Evolutionary conservation across 2,329 filamentous ascomycete species (phyloP).

Genomic region (Tolypocladium paradoxum): DNA sequence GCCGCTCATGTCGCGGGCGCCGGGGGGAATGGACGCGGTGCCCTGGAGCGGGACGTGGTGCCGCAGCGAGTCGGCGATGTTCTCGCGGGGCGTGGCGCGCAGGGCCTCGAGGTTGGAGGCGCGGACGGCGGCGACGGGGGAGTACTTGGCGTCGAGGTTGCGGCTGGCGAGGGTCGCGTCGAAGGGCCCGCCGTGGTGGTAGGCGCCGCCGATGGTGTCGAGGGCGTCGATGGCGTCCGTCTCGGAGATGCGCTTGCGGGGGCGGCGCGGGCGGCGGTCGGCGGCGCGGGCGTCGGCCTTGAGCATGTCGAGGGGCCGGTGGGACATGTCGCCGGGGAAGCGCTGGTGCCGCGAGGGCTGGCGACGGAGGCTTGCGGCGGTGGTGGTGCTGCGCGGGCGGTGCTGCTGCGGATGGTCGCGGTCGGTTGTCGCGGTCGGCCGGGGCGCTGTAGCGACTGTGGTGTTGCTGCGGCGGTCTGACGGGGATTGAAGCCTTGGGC

Average conservation of each 20-base stretch:
- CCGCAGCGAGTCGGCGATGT: slow-evolving; percentile 60
- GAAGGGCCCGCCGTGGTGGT: slow-evolving; percentile 86
- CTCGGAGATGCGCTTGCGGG: slow-evolving; percentile 52
- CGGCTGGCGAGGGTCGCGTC: slow-evolving; percentile 69
- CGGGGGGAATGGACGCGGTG: slow-evolving; percentile 65
- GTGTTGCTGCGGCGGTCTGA: background rate
- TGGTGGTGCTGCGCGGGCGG: background rate
- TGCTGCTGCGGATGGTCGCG: background rate
- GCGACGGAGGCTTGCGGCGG: slow-evolving; percentile 7
- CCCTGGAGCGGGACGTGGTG: slow-evolving; percentile 74
- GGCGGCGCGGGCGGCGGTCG: slow-evolving; percentile 58
- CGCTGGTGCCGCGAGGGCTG: slow-evolving; percentile 22
- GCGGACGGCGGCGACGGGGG: slow-evolving; percentile 68
- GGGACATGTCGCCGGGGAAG: slow-evolving; percentile 53
- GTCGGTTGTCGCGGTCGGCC: background rate
- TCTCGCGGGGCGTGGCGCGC: slow-evolving; percentile 69
- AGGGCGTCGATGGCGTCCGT: slow-evolving; percentile 75
- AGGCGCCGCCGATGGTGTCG: slow-evolving; percentile 55
- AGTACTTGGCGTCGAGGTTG: slow-evolving; percentile 51
- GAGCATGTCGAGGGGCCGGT: slow-evolving; percentile 57
- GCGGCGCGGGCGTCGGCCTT: slow-evolving; percentile 52
- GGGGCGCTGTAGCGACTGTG: background rate
- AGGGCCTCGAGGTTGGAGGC: slow-evolving; percentile 67
- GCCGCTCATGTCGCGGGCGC: slow-evolving; percentile 56
- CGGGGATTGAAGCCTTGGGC: background rate